Evolutionary conservation across 2,329 filamentous ascomycete genomes (phyloP), one percentile per base, ranked within the genome.

Genomic region (Alternaria infectoria): DNA sequence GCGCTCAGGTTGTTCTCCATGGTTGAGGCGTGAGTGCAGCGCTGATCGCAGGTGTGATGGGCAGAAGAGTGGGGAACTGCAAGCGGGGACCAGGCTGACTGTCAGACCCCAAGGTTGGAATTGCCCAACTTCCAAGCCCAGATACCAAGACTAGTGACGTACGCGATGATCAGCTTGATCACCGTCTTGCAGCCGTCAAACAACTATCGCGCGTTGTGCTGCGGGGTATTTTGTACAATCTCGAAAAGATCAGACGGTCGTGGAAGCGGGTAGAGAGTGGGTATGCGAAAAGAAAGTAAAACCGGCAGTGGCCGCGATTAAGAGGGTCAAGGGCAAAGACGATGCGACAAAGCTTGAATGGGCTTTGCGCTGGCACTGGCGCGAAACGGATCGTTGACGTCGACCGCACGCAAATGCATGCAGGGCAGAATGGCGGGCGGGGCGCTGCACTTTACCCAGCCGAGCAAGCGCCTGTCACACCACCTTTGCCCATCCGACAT

Each of bases 1-100:
- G 82, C 81, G n/a, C 76, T 71, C 62, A 81, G 79, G 69, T 83
- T 82, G 67, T 68, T 77, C 30, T 79, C 75, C 78, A 80, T 80
- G 67, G 54, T 50, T 54, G 40, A 47, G 44, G 13, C 19, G 17
- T 19, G 58, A 44, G 46, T 25, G 36, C 21, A 30, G 55, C 50
- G 47, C 47, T 19, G 46, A 17, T 36, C n/a, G 25, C 28, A 9
- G 12, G 8, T 44, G 30, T 15, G 19, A 26, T 32, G 57, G 28
- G 26, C 25, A 44, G 36, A 55, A 60, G 28, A 55, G 57, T 55
- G 51, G 57, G 21, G 43, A 40, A 47, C 49, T 8, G 30, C 13
- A 28, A 40, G 49, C 55, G 55, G 30, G 45, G 21, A 32, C 45
- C 55, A 57, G 45, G 44, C 28, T 52, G 56, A 32, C 25, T 23